Percentiles rank a stretch among this genome's conserved stretches.
These are phyloP conservation scores for Helotiales sp. DNA, from an alignment of 2,329 filamentous ascomycete genomes.

Conservation along the genomic window DNA sequence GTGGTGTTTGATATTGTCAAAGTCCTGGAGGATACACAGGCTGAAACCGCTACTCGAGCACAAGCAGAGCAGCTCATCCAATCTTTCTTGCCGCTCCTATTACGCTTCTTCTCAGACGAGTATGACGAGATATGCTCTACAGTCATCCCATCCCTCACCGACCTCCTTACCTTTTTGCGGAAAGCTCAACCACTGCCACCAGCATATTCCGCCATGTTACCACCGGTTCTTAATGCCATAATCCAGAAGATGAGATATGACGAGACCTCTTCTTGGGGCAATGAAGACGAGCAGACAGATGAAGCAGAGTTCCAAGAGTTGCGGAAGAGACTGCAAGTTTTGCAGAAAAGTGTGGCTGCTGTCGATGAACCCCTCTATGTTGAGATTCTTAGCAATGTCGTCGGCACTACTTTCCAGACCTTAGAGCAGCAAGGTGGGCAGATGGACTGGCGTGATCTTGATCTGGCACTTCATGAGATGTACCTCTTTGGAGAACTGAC, in stretches of 20 bases:
- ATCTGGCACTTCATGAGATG: constrained; percentile 94
- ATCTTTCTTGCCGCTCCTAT: constrained; percentile 81
- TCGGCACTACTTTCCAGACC: constrained; percentile 85
- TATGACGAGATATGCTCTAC: constrained; percentile 98
- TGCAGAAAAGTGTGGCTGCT: constrained; percentile 91
- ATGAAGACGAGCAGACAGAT: constrained; percentile 92
- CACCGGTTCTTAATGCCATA: constrained; percentile 88
- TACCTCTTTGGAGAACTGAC: constrained; percentile 93
- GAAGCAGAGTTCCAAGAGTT: constrained; percentile 98
- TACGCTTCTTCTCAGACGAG: constrained; percentile 96
- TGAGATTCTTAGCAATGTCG: constrained; percentile 83
- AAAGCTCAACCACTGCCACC: constrained; percentile 76
- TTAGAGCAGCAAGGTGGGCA: constrained; percentile 74
- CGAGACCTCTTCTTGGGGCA: constrained; percentile 90
- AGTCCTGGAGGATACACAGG: constrained; percentile 72
- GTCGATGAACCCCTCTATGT: constrained; percentile 90
- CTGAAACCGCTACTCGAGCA: constrained; percentile 66
- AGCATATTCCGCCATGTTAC: constrained; percentile 81
- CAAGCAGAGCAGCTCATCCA: constrained; percentile 83
- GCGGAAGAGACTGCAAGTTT: constrained; percentile 82
- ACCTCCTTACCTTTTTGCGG: constrained; percentile 87
- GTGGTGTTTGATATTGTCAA: constrained; percentile 86
- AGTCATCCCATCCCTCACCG: constrained; percentile 90
- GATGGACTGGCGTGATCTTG: constrained; percentile 93
- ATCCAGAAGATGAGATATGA: constrained; percentile 97